A percentile compares a stretch with the other conserved stretches of the same genome.
phyloP scores from a whole-genome alignment of 2,329 filamentous ascomycete genomes.

The Clonostachys rosea region DNA sequence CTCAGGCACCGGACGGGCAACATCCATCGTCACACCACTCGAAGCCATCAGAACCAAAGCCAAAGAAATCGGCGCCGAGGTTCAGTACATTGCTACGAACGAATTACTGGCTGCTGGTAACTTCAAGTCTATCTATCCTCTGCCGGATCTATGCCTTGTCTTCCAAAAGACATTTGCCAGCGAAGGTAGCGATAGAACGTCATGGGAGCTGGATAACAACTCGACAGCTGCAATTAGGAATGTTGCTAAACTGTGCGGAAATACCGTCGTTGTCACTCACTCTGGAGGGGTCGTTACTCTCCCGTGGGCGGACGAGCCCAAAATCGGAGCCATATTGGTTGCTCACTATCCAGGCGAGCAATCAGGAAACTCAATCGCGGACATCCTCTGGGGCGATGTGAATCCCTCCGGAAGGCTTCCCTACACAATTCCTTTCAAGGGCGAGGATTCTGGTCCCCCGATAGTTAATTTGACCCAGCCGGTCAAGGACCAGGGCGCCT shows the following conservation, averaged over 20 bases:
- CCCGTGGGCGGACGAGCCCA: slow-evolving; percentile 44
- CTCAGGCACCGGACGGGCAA: slow-evolving; percentile 42
- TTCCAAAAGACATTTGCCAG: slow-evolving; percentile 58
- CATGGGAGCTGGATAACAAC: neutral
- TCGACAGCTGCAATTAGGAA: slow-evolving; percentile 3
- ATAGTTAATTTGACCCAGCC: slow-evolving; percentile 1
- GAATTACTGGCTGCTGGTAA: slow-evolving; percentile 25
- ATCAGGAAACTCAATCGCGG: slow-evolving; percentile 68
- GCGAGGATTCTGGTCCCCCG: slow-evolving; percentile 58
- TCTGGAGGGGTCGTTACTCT: slow-evolving; percentile 34
- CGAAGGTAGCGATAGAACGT: neutral
- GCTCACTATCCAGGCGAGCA: slow-evolving; percentile 76
- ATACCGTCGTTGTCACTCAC: slow-evolving; percentile 3
- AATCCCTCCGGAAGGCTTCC: slow-evolving; percentile 58
- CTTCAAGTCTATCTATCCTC: slow-evolving; percentile 33
- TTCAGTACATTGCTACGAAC: slow-evolving; percentile 31
- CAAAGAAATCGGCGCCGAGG: slow-evolving; percentile 24
- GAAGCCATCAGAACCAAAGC: slow-evolving; percentile 43
- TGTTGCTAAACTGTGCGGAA: slow-evolving; percentile 8
- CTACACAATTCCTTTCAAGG: slow-evolving; percentile 70
- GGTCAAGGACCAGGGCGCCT: neutral
- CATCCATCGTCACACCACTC: slow-evolving; percentile 47
- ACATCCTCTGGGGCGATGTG: slow-evolving; percentile 67
- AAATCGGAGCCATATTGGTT: slow-evolving; percentile 66
- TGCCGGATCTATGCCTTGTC: slow-evolving; percentile 58